Conservation (phyloP, 805 yeast genomes). For the Teunomyces panamensis region DNA sequence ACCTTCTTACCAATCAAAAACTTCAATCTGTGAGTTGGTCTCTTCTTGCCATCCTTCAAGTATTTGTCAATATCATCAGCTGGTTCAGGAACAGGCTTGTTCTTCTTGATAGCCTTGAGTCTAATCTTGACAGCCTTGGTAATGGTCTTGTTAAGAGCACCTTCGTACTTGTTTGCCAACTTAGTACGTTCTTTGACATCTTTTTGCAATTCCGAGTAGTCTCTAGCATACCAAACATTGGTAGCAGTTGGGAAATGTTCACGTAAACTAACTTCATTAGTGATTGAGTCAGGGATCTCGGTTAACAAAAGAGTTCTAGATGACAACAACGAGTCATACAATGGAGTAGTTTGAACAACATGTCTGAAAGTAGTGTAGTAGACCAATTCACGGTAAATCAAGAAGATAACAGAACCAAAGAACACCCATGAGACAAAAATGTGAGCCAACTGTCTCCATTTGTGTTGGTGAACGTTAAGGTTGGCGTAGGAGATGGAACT, state of each 20-base stretch:
- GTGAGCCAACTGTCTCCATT: constrained; percentile 69
- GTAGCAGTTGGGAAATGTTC: constrained; percentile 62
- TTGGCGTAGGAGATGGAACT: constrained; percentile 64
- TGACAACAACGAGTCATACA: constrained; percentile 64
- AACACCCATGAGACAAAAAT: constrained; percentile 72
- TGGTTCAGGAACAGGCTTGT: constrained; percentile 53
- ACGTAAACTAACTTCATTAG: constrained; percentile 49
- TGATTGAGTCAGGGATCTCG: constrained; percentile 53
- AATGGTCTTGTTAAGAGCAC: constrained; percentile 57
- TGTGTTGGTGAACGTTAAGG: constrained; percentile 41
- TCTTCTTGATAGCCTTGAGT: constrained; percentile 56
- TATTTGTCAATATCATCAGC: constrained; percentile 58
- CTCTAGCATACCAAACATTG: constrained; percentile 62
- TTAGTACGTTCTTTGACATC: constrained; percentile 62
- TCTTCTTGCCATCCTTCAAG: constrained; percentile 63
- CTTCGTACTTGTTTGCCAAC: constrained; percentile 59
- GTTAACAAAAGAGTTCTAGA: constrained; percentile 73
- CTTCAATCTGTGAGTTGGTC: constrained; percentile 78
- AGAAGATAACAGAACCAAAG: constrained; percentile 62
- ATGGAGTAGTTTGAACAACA: constrained; percentile 68
- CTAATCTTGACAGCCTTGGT: constrained; percentile 57
- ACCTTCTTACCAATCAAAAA: constrained; percentile 80
- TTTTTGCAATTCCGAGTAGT: constrained; percentile 54
- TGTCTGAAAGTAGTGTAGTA: constrained; percentile 73
- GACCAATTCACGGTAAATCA: constrained; percentile 71